A percentile compares a stretch with the other conserved stretches of the same genome.
Evolutionary conservation across 2,329 filamentous ascomycete genomes (phyloP).

Genomic region (Microsporum ferrugineum): DNA sequence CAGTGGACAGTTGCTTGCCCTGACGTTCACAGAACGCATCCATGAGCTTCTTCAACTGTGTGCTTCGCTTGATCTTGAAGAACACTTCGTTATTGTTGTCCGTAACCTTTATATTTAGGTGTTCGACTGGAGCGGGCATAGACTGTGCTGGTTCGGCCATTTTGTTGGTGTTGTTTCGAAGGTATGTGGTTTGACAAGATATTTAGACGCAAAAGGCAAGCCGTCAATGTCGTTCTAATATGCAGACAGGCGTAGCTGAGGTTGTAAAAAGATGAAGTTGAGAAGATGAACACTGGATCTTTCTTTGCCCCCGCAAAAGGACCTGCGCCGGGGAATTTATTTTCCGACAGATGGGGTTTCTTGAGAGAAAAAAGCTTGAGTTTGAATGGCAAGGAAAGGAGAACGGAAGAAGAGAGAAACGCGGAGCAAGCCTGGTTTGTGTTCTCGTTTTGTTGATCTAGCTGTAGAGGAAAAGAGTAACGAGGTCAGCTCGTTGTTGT

Average conservation of each 20-base stretch:
- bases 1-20: slow-evolving; percentile 71
- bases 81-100: slow-evolving; percentile 99
- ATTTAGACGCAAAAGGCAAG: background rate
- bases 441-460: too few species aligned
- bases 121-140: slow-evolving; percentile 48
- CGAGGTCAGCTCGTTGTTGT: background rate
- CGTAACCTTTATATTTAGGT: slow-evolving; percentile 98
- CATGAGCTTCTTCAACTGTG: slow-evolving; percentile 95
- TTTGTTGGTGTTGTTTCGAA: background rate
- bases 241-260: background rate
- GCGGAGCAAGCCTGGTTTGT: too few species aligned
- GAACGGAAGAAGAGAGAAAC: background rate
- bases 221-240: background rate
- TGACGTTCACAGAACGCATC: slow-evolving; percentile 94
- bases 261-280: slow-evolving; percentile 1
- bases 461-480: too few species aligned
- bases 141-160: slow-evolving; percentile 2
- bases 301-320: background rate
- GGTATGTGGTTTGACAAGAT: background rate
- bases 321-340: background rate
- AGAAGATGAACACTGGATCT: background rate
- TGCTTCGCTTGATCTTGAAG: slow-evolving; percentile 98
- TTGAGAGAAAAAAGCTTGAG: background rate
- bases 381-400: background rate
- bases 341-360: background rate